Base-by-base conservation (phyloP, 2,329 filamentous ascomycete genomes). In the Colletotrichum sp. region DNA sequence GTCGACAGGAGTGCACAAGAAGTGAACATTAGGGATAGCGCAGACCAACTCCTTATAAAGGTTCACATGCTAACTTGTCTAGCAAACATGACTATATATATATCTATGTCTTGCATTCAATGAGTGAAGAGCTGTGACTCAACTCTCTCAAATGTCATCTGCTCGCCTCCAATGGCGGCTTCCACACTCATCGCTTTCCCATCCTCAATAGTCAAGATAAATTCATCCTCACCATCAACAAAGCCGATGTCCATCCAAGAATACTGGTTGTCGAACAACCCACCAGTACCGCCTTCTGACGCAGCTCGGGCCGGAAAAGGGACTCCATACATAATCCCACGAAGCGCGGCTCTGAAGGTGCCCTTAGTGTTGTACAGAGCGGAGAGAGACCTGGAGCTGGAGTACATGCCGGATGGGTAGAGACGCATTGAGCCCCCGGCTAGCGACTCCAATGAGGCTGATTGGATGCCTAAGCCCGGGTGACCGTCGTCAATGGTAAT, bases 401-500 rank as follows among this genome's bases (percentile, higher is more conserved):
- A 69, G 10, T 69, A 44, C 21, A 44, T 28, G 16, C 66, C 66
- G 6, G 30, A 39, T 16, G 55, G 16, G 52, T 74, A 57, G 15
- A 62, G 59, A 62, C 59, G 59, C n/a, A n/a, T 30, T 21, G 26
- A 34, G 16, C 18, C 28, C 8, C n/a, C 18, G 34, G 18, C 44
- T 52, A 32, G 28, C n/a, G 62, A 39, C 73, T 21, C 64, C 36
- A 15, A 32, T 9, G 55, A 70, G 10, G 36, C 28, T 24, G 69
- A 62, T 52, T 70, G 5, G 6, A 76, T 16, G 5, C 63, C 1
- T 73, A 24, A 6, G 69, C 78, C 5, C 77, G 64, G 0, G 15
- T 72, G 69, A 7, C 39, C 77, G 6, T 79, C 32, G 8, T 64
- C 67, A 2, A 71, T 10, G 3, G 18, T 30, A 15, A 71, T 16